These are phyloP conservation scores for Metarhizium guizhouense DNA, from an alignment of 2,329 filamentous ascomycete genomes.

Conservation along the genomic window DNA sequence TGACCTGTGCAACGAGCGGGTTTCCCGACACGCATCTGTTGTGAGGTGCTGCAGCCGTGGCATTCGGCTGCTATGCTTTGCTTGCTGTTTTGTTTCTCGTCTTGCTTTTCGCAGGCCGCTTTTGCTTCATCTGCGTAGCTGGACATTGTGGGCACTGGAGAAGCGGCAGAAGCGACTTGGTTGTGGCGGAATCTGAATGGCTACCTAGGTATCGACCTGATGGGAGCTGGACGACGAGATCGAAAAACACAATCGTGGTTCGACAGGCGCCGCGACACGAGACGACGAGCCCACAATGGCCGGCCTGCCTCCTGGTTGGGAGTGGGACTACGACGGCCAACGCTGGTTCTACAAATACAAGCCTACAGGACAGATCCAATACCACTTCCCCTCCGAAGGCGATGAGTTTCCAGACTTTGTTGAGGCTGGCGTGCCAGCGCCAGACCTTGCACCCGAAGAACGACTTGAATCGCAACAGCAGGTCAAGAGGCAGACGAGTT, in stretches of 20 bases:
- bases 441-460: constrained; percentile 41
- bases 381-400: constrained; percentile 46
- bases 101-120: neutral
- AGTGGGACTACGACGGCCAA: constrained; percentile 46
- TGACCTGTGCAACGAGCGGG: neutral
- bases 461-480: constrained; percentile 43
- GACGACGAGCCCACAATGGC: constrained; percentile 15
- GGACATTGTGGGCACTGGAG: neutral
- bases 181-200: neutral
- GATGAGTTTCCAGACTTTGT: constrained; percentile 50
- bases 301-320: constrained; percentile 44
- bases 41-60: too few species aligned
- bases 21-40: neutral
- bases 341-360: constrained; percentile 52
- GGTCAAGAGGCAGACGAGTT: constrained; percentile 25
- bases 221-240: too few species aligned
- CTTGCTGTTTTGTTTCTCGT: neutral
- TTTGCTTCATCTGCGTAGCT: constrained; percentile 5
- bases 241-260: neutral
- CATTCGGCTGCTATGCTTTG: too few species aligned
- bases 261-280: neutral
- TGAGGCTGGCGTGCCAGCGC: constrained; percentile 26
- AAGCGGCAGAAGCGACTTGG: neutral
- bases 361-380: constrained; percentile 44
- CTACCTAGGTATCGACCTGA: neutral